These are phyloP conservation scores for Aquilaria yunnanensis DNA, from an alignment of 345 rosid genomes.

Conservation along the genomic window DNA sequence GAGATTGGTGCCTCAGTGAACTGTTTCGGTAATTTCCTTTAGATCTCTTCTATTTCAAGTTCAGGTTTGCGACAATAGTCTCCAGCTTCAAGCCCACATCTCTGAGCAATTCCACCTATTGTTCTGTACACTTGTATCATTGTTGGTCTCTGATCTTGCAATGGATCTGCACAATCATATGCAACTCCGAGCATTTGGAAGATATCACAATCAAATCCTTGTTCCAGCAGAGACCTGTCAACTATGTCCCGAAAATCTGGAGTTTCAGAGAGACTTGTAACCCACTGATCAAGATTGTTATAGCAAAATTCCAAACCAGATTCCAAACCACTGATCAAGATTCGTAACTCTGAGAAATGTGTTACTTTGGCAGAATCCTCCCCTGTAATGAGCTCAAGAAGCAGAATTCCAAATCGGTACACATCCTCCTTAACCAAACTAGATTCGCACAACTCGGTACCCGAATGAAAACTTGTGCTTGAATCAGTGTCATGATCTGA, in stretches of 20 bases:
- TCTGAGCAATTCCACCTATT: background rate
- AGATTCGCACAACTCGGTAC: conserved; percentile 12
- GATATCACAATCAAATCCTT: conserved; percentile 18
- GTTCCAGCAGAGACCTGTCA: conserved; percentile 6
- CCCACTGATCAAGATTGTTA: background rate
- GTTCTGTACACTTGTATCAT: conserved; percentile 14
- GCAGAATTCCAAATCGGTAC: too few relatives aligned
- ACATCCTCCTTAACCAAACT: background rate
- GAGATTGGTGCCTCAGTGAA: too few relatives aligned
- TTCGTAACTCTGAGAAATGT: conserved; percentile 4
- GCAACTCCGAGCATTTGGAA: conserved; percentile 14
- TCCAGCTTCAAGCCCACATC: background rate
- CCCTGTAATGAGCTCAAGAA: too few relatives aligned
- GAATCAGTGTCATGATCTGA: background rate
- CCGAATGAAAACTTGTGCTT: background rate
- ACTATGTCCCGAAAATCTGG: background rate
- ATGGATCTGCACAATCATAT: conserved; percentile 10
- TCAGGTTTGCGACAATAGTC: too few relatives aligned
- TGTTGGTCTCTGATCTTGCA: conserved; percentile 5
- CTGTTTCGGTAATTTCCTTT: too few relatives aligned
- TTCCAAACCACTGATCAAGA: too few relatives aligned
- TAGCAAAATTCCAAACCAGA: conserved; percentile 18
- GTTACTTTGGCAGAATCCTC: conserved; percentile 7
- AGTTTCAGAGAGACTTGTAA: background rate
- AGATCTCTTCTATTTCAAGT: too few relatives aligned